Conservation (phyloP, 257 asterid genomes). For the Craterostigma plantagineum region DNA sequence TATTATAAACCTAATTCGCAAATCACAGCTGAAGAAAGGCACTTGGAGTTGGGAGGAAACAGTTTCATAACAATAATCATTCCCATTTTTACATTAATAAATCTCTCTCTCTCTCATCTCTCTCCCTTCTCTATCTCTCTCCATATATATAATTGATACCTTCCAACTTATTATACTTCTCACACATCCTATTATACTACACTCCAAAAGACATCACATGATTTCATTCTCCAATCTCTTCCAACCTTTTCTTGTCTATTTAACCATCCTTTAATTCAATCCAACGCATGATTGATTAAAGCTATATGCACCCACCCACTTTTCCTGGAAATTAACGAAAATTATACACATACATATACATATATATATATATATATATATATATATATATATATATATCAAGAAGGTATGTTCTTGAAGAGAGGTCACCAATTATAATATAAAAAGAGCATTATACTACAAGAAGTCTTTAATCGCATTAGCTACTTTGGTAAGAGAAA, state of each 20-base stretch:
- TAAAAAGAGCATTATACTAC: background rate
- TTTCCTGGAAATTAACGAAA: background rate
- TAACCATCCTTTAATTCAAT: slow-evolving; percentile 22
- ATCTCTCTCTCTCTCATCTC: too few species aligned
- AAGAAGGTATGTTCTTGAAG: background rate
- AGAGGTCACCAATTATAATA: slow-evolving; percentile 2
- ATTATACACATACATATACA: background rate
- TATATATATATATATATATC: background rate
- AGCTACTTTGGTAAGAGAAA: slow-evolving; percentile 6
- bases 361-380: too few species aligned
- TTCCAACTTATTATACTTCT: too few species aligned
- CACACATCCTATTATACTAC: too few species aligned
- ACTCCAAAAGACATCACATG: slow-evolving; percentile 8
- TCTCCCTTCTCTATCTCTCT: too few species aligned
- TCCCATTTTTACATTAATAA: too few species aligned
- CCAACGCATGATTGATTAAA: slow-evolving; percentile 8
- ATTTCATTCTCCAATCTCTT: slow-evolving; percentile 11
- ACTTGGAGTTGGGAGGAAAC: too few species aligned
- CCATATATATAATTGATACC: too few species aligned
- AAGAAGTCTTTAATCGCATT: background rate
- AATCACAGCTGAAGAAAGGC: too few species aligned
- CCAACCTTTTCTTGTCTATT: too few species aligned
- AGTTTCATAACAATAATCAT: too few species aligned
- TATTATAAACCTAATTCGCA: too few species aligned
- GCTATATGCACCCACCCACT: slow-evolving; percentile 8